Base-by-base conservation (phyloP, 495 filamentous ascomycete species). In the Penicillium angulare region DNA sequence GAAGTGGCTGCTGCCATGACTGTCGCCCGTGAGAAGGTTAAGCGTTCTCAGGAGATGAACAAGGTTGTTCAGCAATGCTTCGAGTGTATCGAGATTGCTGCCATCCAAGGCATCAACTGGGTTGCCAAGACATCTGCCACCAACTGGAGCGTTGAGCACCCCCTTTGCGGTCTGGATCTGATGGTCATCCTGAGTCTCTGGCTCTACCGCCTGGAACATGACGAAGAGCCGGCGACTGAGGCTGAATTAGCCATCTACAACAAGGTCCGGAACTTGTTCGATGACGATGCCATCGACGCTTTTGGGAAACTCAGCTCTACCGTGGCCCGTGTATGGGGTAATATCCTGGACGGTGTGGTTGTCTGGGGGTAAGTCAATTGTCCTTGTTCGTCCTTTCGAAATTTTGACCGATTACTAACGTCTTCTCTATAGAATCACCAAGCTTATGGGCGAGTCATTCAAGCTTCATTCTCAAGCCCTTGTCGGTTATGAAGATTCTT, bases 91-190 rank as follows among this genome's bases (percentile, higher is more conserved):
- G 92, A 97, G 71, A 95, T 95, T 47, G 92, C 93, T 5, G 93
- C 95, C 35, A 69, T 88, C 45, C 90, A 95, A 65, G 93, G 92
- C 54, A 95, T 98, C 60, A 91, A 93, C 66, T 97, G 93, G 93
- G 92, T 98, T 40, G 93, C 95, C 6, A 84, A 91, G 61, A 97
- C 92, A 18, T 95, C 90, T 46, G 90, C 93, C 41, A 95, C 93
- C 44, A 97, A 98, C 76, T 98, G 93, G 93, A 98, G 93, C 73
- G 86, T 97, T 39, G 93, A 98, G 76, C 93, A 98, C 67, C 93
- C 95, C 24, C 84, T 98, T 32, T 96, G 91, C 65, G 95, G 91
- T 56, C 80, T 98, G 73, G 93, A 98, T 70, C 80, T 98, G 62
- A 97, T 98, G 86, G 92, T 98, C 74, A 96, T 97, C 59, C 88